Conservation (phyloP, 441 rosid species). For the Populus hybrid region DNA sequence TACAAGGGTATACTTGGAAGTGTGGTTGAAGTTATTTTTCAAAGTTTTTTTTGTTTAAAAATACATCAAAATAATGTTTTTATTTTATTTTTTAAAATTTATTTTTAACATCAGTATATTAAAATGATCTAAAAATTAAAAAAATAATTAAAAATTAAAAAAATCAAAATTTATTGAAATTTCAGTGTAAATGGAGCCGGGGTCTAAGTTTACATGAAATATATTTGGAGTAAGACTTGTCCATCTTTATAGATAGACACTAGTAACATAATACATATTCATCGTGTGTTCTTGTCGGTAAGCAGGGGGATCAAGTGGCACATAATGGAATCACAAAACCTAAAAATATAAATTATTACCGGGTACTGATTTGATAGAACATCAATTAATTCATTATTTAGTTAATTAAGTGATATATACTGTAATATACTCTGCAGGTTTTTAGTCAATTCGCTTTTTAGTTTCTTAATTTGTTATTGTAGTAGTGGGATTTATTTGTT, state of each 20-base stretch:
- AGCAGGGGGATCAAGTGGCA: conserved; percentile 39
- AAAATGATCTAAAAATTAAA: too few relatives aligned
- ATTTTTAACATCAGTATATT: too few relatives aligned
- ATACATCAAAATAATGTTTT: too few relatives aligned
- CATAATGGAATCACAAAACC: not conserved
- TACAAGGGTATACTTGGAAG: too few relatives aligned
- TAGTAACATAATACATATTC: not conserved
- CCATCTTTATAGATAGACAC: not conserved
- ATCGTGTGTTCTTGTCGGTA: conserved; percentile 32
- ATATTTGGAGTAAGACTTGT: not conserved
- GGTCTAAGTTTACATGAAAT: not conserved
- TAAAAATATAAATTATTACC: not conserved
- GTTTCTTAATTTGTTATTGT: not conserved
- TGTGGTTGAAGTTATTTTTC: too few relatives aligned
- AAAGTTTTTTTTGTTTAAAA: too few relatives aligned
- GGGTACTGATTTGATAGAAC: not conserved
- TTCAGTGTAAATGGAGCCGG: too few relatives aligned
- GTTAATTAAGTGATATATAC: not conserved
- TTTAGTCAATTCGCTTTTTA: not conserved
- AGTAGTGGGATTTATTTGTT: not conserved
- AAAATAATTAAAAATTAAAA: too few relatives aligned
- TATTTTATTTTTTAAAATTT: too few relatives aligned
- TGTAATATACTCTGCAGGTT: not conserved
- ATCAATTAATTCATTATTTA: not conserved
- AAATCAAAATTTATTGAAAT: too few relatives aligned